Evolutionary conservation across 805 yeast genomes (phyloP), one percentile per base, ranked within the genome.

Genomic region (Metschnikowia baotianmanensis): DNA sequence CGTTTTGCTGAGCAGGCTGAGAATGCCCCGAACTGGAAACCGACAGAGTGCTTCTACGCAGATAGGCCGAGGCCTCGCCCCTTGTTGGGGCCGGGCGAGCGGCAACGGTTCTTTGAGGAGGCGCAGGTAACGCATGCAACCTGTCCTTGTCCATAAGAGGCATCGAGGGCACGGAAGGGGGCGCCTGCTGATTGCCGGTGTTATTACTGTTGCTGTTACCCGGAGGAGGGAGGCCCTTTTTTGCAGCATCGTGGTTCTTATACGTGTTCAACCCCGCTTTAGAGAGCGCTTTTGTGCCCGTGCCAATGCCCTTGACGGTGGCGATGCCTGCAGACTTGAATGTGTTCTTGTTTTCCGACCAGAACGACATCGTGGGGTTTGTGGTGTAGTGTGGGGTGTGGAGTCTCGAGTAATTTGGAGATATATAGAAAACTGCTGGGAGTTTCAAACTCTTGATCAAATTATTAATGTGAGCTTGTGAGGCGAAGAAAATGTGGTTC

Each of bases 221-320:
- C 2, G 42, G 43, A n/a, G 47, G 43, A n/a, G 36, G 41, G 17
- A 62, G 34, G 12, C 41, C 61, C 48, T 61, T 57, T 24, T 52
- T 43, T 33, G 56, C 50, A 20, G 59, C 61, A 9, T 59, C 42
- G 47, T 62, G 62, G 36, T 71, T 71, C 46, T 75, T 75, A 53
- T 76, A 76, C 1, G 81, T 74, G 8, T 59, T 58, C 47, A 68
- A 63, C 0, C 80, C 80, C n/a, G 77, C 77, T 45, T 74, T 73
- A 3, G 72, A 63, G 1, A 75, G 63, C 0, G 77, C 70, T 15
- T 60, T 71, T 3, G 78, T 63, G 3, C 79, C 82, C 34, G 55
- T 63, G 6, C 79, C 82, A 18, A 76, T 69, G 5, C 80, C 81
- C 43, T 66, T 70, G 35, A 65, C 65, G 0, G 78, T 71, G 17